A percentile compares a stretch with the other conserved stretches of the same genome.
Evolutionary conservation across 176 grass and related monocot genomes (phyloP).

Genomic region (Ampelocalamus luodianensis): DNA sequence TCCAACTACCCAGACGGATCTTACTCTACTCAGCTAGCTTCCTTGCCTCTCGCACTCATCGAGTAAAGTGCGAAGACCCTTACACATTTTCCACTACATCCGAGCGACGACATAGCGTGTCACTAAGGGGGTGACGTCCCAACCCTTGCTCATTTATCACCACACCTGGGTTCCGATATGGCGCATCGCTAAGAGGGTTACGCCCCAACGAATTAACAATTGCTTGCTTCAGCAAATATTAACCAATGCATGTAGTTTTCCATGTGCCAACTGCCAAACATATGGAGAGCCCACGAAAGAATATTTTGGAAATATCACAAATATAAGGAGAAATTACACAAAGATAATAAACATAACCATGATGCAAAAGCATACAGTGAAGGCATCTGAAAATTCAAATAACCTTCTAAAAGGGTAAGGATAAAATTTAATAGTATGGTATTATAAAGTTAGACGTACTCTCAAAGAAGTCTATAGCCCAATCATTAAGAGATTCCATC

Average conservation of each 20-base stretch:
- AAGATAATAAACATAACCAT: slow-evolving; percentile 15
- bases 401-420: neutral
- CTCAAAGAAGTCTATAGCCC: slow-evolving; percentile 97
- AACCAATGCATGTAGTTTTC: slow-evolving; percentile 3
- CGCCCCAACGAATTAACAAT: no score
- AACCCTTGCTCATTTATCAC: no score
- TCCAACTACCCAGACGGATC: no score
- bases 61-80: no score
- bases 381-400: neutral
- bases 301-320: slow-evolving; percentile 7
- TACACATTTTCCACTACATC: no score
- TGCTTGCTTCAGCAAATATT: slow-evolving; percentile 5
- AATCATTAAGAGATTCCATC: slow-evolving; percentile 79
- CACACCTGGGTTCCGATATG: no score
- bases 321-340: neutral
- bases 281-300: neutral
- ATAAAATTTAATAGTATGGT: neutral
- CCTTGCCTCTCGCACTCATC: no score
- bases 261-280: slow-evolving; percentile 10
- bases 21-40: no score
- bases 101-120: no score
- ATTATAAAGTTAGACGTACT: slow-evolving; percentile 54
- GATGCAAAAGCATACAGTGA: neutral
- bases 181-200: no score
- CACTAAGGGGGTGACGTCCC: no score